A percentile compares a stretch with the other conserved stretches of the same genome.
Evolutionary conservation across 2,329 filamentous ascomycete genomes (phyloP).

Genomic region (Emericellopsis atlantica): DNA sequence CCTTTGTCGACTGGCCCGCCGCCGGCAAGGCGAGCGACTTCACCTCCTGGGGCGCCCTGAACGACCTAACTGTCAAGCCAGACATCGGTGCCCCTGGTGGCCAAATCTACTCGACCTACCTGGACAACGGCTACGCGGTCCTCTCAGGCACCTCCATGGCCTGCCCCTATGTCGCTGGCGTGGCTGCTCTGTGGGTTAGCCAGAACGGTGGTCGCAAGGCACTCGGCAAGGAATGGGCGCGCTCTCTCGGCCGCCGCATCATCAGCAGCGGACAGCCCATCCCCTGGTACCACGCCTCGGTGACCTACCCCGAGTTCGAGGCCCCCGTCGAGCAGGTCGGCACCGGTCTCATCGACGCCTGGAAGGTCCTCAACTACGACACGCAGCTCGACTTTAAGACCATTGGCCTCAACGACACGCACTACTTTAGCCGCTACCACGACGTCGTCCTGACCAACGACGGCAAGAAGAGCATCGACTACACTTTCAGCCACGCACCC

Average conservation of each 20-base stretch:
- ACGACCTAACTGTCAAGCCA: constrained; percentile 28
- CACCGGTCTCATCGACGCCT: constrained; percentile 28
- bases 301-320: constrained; percentile 8
- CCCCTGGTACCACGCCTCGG: constrained; percentile 2
- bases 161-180: constrained; percentile 26
- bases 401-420: constrained; percentile 31
- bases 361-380: constrained; percentile 26
- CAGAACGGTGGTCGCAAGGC: constrained; percentile 9
- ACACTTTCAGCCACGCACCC: constrained; percentile 16
- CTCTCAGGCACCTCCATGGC: constrained; percentile 34
- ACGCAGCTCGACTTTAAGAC: constrained; percentile 22
- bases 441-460: constrained; percentile 22
- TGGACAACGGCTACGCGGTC: constrained; percentile 8
- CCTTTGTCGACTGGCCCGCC: constrained; percentile 9
- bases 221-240: constrained; percentile 7
- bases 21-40: constrained; percentile 23
- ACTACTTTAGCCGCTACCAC: constrained; percentile 16
- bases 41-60: constrained; percentile 28
- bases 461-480: constrained; percentile 18
- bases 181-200: constrained; percentile 12
- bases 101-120: constrained; percentile 26
- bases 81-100: constrained; percentile 29
- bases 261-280: constrained; percentile 5
- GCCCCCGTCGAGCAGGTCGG: constrained; percentile 27
- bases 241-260: constrained; percentile 6